Percentiles rank a stretch among this genome's conserved stretches.
Conservation (phyloP, 495 filamentous ascomycete species). For the Penicillium atrosanguineum region DNA sequence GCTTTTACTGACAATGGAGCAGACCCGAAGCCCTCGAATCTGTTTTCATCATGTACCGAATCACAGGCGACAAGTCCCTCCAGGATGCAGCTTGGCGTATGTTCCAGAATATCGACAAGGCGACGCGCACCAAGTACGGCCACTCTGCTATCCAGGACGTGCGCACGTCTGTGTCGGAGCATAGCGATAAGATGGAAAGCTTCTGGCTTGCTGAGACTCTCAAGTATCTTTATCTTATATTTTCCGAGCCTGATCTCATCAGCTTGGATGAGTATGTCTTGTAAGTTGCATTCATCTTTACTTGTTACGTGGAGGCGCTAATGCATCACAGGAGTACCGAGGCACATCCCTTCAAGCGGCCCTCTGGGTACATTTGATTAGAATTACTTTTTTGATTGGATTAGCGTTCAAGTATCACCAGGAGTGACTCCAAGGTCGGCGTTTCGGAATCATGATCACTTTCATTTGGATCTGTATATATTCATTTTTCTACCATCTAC, state of each 20-base stretch:
- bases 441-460: background rate
- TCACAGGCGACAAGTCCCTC: constrained; percentile 66
- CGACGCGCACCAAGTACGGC: constrained; percentile 57
- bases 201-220: constrained; percentile 74
- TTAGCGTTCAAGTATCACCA: background rate
- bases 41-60: constrained; percentile 72
- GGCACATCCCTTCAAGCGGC: constrained; percentile 67
- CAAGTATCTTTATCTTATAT: constrained; percentile 94
- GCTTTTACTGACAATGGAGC: constrained; percentile 4
- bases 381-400: background rate
- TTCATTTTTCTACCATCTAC: background rate
- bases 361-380: constrained; percentile 12
- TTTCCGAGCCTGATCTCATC: constrained; percentile 64
- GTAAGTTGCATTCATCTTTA: constrained; percentile 25
- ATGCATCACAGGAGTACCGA: constrained; percentile 61
- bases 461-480: background rate
- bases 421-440: background rate
- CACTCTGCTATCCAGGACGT: constrained; percentile 62
- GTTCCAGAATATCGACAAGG: constrained; percentile 62
- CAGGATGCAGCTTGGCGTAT: constrained; percentile 74
- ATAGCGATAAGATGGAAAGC: constrained; percentile 54
- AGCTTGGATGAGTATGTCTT: constrained; percentile 70
- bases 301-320: constrained; percentile 12
- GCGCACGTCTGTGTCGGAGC: constrained; percentile 27
- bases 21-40: constrained; percentile 70